phyloP scores from a whole-genome alignment of 2,329 filamentous ascomycete genomes.

The Rhynchosporium graminicola region DNA sequence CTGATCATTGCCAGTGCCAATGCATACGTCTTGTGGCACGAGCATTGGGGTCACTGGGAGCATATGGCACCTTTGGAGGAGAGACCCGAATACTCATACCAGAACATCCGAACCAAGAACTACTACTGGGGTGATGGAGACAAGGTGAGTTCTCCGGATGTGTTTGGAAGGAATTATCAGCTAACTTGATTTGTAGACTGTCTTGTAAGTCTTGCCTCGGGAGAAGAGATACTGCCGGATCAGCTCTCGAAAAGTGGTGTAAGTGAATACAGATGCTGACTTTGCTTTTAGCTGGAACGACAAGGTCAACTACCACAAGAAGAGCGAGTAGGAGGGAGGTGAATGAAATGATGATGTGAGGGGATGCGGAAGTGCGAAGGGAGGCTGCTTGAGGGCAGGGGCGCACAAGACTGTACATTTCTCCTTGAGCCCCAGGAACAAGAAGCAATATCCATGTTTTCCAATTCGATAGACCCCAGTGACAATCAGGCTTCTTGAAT shows the following conservation, averaged over 20 bases:
- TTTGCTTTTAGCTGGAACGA: slow-evolving; percentile 78
- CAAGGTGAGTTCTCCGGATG: slow-evolving; percentile 63
- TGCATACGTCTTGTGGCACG: slow-evolving; percentile 87
- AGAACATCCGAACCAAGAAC: slow-evolving; percentile 98
- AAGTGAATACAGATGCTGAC: slow-evolving; percentile 24
- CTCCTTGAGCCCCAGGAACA: slow-evolving; percentile 31
- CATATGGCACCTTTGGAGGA: slow-evolving; percentile 89
- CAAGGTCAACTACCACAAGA: slow-evolving; percentile 92
- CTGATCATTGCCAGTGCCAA: slow-evolving; percentile 75
- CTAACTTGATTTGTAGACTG: slow-evolving; percentile 49
- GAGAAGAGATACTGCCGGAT: neutral
- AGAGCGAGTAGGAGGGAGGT: slow-evolving; percentile 30
- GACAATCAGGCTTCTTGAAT: slow-evolving; percentile 1
- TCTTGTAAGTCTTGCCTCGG: slow-evolving; percentile 57
- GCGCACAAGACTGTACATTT: slow-evolving; percentile 32
- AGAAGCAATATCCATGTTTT: slow-evolving; percentile 16
- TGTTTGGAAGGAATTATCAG: slow-evolving; percentile 13
- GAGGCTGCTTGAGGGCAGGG: neutral
- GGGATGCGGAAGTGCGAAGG: slow-evolving; percentile 1
- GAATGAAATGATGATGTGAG: neutral
- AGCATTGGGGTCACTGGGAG: slow-evolving; percentile 95
- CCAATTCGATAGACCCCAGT: neutral
- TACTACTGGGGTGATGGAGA: slow-evolving; percentile 94
- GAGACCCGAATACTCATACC: slow-evolving; percentile 89
- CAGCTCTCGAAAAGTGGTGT: neutral